Base-by-base conservation (phyloP, 495 filamentous ascomycete species). In the Pseudomonodictys pantanalensis region DNA sequence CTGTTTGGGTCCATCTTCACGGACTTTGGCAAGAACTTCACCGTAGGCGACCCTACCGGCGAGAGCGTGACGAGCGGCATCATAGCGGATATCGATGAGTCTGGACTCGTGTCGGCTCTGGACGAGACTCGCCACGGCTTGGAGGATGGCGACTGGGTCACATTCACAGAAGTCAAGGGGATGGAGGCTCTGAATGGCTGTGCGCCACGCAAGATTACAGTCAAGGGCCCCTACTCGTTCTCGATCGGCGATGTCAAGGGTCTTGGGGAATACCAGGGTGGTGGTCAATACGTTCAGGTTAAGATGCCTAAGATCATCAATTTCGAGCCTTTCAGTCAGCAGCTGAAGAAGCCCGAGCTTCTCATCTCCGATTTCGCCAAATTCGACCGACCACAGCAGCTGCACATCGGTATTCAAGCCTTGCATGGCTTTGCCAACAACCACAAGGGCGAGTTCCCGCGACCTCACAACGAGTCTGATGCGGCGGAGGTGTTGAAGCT, bases 261-360 rank as follows among this genome's bases (percentile, higher is more conserved):
- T 3, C 79, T 96, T 35, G 92, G 92, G 23, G 75, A 86, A 61
- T 99, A 99, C 74, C 75, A 87, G 74, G 80, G 87, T 38, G 92
- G 92, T 23, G 95, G 95, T 54, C 79, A 97, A 33, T 99, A 85
- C 69, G 87, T 84, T 9, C 95, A 99, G 71, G 92, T 96, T 66
- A 99, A 97, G 79, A 95, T 95, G 91, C 92, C 92, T 29, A 97
- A 95, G 76, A 83, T 89, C 45, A 75, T 99, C 65, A 85, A 95
- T 65, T 99, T 97, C 76, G 88, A 93, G 72, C 75, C 86, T 12
- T 78, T 96, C 30, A 80, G 79, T 18, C 77, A 81, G 39, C 84
- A 95, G 60, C 72, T 97, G 30, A 87, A 87, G 70, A 87, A 90
- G 52, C 95, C 95, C 8, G 92, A 96, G 54, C 80, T 92, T 56